Conservation (phyloP, 805 yeast species). For the Wickerhamomyces kurtzmanii region DNA sequence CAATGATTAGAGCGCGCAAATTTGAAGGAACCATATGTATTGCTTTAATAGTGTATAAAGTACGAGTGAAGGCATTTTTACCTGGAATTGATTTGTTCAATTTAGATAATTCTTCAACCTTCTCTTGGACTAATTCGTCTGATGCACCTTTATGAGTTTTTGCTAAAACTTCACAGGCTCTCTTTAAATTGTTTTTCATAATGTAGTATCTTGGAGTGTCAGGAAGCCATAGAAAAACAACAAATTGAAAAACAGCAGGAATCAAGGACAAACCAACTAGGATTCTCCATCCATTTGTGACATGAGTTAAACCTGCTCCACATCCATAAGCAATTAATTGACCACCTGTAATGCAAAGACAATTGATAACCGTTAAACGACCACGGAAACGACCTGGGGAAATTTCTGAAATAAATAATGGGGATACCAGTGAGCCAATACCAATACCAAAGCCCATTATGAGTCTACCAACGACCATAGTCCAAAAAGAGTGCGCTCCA, state of each 20-base stretch:
- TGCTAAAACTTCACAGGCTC: conserved; percentile 57
- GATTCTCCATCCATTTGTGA: conserved; percentile 85
- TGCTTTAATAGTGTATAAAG: conserved; percentile 51
- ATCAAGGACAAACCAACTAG: conserved; percentile 85
- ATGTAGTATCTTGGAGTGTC: conserved; percentile 92
- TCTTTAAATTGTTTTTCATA: conserved; percentile 52
- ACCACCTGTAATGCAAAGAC: conserved; percentile 88
- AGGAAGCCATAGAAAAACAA: conserved; percentile 76
- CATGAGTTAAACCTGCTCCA: conserved; percentile 75
- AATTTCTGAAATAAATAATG: conserved; percentile 82
- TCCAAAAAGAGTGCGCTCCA: conserved; percentile 74
- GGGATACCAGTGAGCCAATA: conserved; percentile 88
- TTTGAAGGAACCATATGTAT: conserved; percentile 68
- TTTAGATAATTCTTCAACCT: conserved; percentile 54
- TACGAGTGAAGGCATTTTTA: conserved; percentile 32
- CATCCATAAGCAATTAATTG: conserved; percentile 90
- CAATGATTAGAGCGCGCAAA: conserved; percentile 80
- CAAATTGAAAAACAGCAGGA: conserved; percentile 74
- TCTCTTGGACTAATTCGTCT: conserved; percentile 52
- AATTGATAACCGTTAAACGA: conserved; percentile 79
- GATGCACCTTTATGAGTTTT: conserved; percentile 57
- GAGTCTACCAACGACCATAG: conserved; percentile 86
- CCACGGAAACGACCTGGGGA: conserved; percentile 93
- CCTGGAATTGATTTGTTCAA: conserved; percentile 38
- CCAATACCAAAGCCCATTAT: conserved; percentile 97